Base-by-base conservation (phyloP, 2,329 filamentous ascomycete species). In the Aspergillus brunneoviolaceus region DNA sequence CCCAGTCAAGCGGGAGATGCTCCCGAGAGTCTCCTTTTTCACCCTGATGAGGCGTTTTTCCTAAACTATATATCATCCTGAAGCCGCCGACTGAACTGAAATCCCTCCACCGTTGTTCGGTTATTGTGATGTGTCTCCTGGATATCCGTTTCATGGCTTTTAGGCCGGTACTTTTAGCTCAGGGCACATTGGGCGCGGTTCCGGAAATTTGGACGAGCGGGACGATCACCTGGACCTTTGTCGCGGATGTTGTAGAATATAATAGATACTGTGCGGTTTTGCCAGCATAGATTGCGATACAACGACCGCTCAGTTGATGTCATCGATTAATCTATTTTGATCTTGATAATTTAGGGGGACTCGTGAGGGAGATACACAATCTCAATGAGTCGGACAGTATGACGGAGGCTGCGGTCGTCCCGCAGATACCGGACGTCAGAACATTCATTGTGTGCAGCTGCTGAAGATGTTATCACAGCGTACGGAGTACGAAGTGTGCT, bases 191-290 rank as follows among this genome's bases (percentile, higher is more conserved):
- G 60, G 58, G 60, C 42, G 58, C 14, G 56, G 47, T 60, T 60
- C 62, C 62, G 62, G 60, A 62, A 62, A 64, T 62, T 57, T 64
- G 60, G 62, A 62, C 55, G 55, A 62, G 62, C 62, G 60, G 60
- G 60, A 60, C 50, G 55, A 63, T 63, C 58, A 45, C 50, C 31
- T 56, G 48, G 59, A 60, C 47, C 55, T 35, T 47, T 48, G 52
- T 55, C 53, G 53, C 11, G 42, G 42, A 53, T 11, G 19, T 53
- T 27, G 33, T 35, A 35, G 33, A 16, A 16, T 35, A 12, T 23
- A 53, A 6, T 45, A 42, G 31, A 35, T 35, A 50, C 19, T 35
- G 27, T 12, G n/a, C 33, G 50, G 16, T 7, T 5, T 45, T 16
- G n/a, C 39, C 39, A 45, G 16, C 39, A 45, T 45, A 45, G 5